Evolutionary conservation across 805 yeast genomes (phyloP).

Genomic region (Ogataea glucozyma): DNA sequence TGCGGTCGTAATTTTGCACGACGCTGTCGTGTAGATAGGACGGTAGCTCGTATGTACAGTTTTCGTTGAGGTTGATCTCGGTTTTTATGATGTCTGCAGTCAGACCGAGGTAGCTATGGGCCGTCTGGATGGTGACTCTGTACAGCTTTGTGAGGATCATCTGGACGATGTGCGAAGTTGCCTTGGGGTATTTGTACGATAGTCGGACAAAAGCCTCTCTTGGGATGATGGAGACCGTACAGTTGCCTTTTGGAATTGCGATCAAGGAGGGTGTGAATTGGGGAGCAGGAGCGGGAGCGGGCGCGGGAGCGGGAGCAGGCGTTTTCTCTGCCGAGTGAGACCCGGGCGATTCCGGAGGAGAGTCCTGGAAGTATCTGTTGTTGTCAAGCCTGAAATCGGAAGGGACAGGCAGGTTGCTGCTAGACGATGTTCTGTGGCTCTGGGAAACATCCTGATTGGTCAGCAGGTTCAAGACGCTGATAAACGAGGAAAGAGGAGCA

Average conservation of each 20-base stretch:
- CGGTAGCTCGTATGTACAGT: slow-evolving; percentile 55
- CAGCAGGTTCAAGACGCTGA: slow-evolving; percentile 76
- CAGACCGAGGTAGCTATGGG: slow-evolving; percentile 81
- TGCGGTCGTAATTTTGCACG: slow-evolving; percentile 11
- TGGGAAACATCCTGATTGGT: slow-evolving; percentile 19
- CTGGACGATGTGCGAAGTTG: slow-evolving; percentile 92
- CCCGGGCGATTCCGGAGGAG: slow-evolving; percentile 12
- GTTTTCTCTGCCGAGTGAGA: not conserved
- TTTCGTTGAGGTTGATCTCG: slow-evolving; percentile 64
- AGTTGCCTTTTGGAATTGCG: slow-evolving; percentile 71
- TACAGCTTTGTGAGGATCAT: slow-evolving; percentile 85
- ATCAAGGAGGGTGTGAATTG: slow-evolving; percentile 40
- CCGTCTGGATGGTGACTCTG: slow-evolving; percentile 88
- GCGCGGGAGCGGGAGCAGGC: too few species aligned
- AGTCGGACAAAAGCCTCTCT: slow-evolving; percentile 75
- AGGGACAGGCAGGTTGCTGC: slow-evolving; percentile 14
- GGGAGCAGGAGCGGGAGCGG: not conserved
- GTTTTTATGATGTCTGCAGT: slow-evolving; percentile 79
- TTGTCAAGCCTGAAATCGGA: slow-evolving; percentile 22
- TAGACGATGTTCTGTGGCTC: slow-evolving; percentile 2
- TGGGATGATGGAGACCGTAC: slow-evolving; percentile 92
- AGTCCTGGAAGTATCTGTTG: slow-evolving; percentile 15
- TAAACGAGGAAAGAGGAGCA: slow-evolving; percentile 79
- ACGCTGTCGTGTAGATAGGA: slow-evolving; percentile 55
- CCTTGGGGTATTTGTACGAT: slow-evolving; percentile 74